These are phyloP conservation scores for Aspergillus mulundensis DNA, from an alignment of 495 filamentous ascomycete species.

Conservation along the genomic window DNA sequence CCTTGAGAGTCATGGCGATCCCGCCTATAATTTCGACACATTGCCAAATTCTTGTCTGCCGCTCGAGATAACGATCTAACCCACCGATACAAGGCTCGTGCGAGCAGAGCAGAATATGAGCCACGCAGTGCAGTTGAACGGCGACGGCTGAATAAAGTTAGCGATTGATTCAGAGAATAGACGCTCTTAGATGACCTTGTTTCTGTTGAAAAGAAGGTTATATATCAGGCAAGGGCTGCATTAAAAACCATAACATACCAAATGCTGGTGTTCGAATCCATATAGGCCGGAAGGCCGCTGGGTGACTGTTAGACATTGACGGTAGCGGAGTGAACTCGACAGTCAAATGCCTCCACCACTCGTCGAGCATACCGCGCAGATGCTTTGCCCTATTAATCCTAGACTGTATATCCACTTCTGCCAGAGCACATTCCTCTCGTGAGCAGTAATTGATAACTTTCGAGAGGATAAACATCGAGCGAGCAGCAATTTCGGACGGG, in stretches of 20 bases:
- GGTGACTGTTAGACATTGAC: neutral
- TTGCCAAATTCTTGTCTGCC: constrained; percentile 16
- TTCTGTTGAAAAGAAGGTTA: too few species aligned
- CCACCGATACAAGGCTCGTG: constrained; percentile 24
- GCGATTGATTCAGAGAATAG: too few species aligned
- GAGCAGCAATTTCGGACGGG: neutral
- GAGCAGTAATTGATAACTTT: constrained; percentile 7
- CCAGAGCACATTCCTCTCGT: neutral
- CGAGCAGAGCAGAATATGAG: constrained; percentile 18
- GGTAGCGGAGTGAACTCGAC: constrained; percentile 25
- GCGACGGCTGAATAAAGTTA: constrained; percentile 12
- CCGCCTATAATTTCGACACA: constrained; percentile 22
- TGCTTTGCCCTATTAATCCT: constrained; percentile 11
- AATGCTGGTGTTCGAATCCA: constrained; percentile 23
- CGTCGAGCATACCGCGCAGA: constrained; percentile 19
- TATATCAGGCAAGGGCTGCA: too few species aligned
- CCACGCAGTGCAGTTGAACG: constrained; percentile 19
- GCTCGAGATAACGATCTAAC: constrained; percentile 11
- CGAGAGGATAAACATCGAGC: neutral
- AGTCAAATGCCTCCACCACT: constrained; percentile 23
- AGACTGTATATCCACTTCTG: constrained; percentile 1
- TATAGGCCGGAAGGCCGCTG: constrained; percentile 14
- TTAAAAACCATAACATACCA: neutral
- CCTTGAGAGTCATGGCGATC: constrained; percentile 22
- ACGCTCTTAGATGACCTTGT: too few species aligned